A percentile compares a stretch with the other conserved stretches of the same genome.
Conservation (phyloP, 495 filamentous ascomycete genomes). For the Podospora conica region DNA sequence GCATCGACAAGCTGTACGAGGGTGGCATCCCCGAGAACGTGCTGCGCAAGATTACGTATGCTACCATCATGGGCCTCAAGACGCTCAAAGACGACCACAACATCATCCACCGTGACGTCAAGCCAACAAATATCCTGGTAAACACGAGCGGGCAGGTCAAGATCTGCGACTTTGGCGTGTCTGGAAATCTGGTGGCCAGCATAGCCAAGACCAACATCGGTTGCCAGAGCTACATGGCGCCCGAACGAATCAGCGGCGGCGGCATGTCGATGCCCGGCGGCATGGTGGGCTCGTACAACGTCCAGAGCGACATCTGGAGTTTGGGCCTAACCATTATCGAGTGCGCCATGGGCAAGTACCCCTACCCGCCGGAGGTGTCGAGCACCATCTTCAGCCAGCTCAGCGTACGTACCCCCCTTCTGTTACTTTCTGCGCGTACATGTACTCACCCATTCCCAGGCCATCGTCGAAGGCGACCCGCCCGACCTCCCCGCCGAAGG, state of each 20-base stretch:
- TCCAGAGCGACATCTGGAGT: constrained; percentile 98
- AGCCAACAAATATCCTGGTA: constrained; percentile 93
- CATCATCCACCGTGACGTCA: constrained; percentile 98
- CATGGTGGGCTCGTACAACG: constrained; percentile 83
- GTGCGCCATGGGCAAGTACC: constrained; percentile 91
- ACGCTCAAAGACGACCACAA: constrained; percentile 96
- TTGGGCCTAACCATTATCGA: constrained; percentile 93
- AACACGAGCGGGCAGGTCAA: constrained; percentile 90
- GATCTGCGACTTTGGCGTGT: constrained; percentile 98
- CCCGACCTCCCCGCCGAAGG: constrained; percentile 72
- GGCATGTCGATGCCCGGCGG: constrained; percentile 68
- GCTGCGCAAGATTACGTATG: constrained; percentile 84
- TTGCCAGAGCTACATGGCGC: constrained; percentile 99
- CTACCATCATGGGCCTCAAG: constrained; percentile 87
- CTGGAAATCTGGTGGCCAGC: constrained; percentile 91
- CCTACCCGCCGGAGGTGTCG: constrained; percentile 96
- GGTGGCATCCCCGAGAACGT: constrained; percentile 86
- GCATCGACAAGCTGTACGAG: constrained; percentile 93
- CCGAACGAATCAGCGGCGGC: constrained; percentile 85
- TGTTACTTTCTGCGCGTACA: background rate
- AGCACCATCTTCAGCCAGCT: constrained; percentile 98
- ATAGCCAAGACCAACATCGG: constrained; percentile 99
- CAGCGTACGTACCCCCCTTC: constrained; percentile 59
- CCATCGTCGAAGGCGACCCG: constrained; percentile 93
- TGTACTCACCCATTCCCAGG: constrained; percentile 46